phyloP scores from a whole-genome alignment of 2,329 filamentous ascomycete species.

The Pseudophaeomoniella oleicola region DNA sequence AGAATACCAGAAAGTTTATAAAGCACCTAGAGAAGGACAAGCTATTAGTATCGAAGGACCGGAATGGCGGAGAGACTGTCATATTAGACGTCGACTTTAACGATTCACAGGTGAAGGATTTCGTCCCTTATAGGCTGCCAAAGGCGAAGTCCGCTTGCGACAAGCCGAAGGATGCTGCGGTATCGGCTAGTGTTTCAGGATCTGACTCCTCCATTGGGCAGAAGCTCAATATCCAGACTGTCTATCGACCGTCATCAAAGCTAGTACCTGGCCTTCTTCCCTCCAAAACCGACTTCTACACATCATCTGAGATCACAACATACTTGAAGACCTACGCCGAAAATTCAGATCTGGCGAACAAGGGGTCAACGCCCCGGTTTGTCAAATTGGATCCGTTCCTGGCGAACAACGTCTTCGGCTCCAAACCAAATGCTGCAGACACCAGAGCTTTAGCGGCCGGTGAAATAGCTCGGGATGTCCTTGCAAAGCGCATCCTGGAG shows the following conservation, averaged over 20 bases:
- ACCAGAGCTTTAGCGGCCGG: slow-evolving; percentile 42
- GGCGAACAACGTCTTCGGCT: slow-evolving; percentile 45
- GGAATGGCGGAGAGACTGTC: slow-evolving; percentile 48
- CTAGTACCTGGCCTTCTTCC: slow-evolving; percentile 40
- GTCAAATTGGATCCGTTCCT: slow-evolving; percentile 48
- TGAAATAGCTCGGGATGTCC: slow-evolving; percentile 42
- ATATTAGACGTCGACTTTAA: slow-evolving; percentile 52
- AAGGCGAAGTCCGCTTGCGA: slow-evolving; percentile 33
- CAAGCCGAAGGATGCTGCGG: slow-evolving; percentile 24
- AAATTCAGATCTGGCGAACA: slow-evolving; percentile 7
- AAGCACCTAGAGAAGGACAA: slow-evolving; percentile 50
- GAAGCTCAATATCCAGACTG: slow-evolving; percentile 31
- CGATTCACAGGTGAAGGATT: slow-evolving; percentile 36
- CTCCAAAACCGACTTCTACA: slow-evolving; percentile 41
- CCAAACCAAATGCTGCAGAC: slow-evolving; percentile 32
- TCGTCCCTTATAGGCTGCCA: slow-evolving; percentile 48
- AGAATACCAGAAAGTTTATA: slow-evolving; percentile 56
- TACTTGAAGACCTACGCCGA: slow-evolving; percentile 42
- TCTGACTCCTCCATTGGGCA: slow-evolving; percentile 27
- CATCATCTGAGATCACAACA: slow-evolving; percentile 42
- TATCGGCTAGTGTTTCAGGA: slow-evolving; percentile 14
- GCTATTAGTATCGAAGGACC: slow-evolving; percentile 51
- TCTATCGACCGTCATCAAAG: slow-evolving; percentile 44
- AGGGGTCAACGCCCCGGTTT: slow-evolving; percentile 32
- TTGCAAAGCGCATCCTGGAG: slow-evolving; percentile 44